Evolutionary conservation across 1,139 yeast genomes (phyloP), one percentile per base, ranked within the genome.

Genomic region (Schwanniomyces etchellsii): DNA sequence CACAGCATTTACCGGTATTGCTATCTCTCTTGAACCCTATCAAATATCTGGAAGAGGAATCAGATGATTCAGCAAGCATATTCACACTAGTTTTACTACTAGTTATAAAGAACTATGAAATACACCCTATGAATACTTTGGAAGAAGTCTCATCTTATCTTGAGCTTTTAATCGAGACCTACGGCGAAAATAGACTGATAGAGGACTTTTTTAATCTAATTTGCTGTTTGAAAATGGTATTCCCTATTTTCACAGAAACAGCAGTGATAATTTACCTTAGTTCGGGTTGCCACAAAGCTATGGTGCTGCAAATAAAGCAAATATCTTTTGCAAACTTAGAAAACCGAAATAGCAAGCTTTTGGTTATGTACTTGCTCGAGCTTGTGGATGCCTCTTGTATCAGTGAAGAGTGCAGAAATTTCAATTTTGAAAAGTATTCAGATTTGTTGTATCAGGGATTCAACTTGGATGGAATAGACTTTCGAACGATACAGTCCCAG

Each of bases 301-400:
- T 57, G 4, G 24, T 44, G 9, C 25, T 39, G 14, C 40, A 47
- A 28, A 34, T 46, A n/a, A 23, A 33, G 9, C 31, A 29, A 14
- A 20, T 39, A 5, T 18, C 36, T 1, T 18, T 31, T 16, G 9
- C 29, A 14, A 24, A 32, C 4, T 28, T 33, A n/a, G 26, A 35
- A 5, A 30, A 36, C 15, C 41, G 45, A 2, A 35, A 35, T 27
- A 42, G 40, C 14, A 34, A 36, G 9, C 13, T 39, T n/a, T 29
- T 40, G 1, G 38, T 42, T 6, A 30, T 35, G 5, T 45, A 42
- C 14, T 39, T 54, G 2, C 44, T 64, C 26, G 46, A 47, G 22
- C 45, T 61, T 3, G 47, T 64, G 1, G 49, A 57, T 15, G 40
- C 53, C 16, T 61, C 72, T 0, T 63, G 69, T 35, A 55, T 65